A percentile compares a stretch with the other conserved stretches of the same genome.
Conservation (phyloP, 495 filamentous ascomycete species). For the Talaromyces ruber region DNA sequence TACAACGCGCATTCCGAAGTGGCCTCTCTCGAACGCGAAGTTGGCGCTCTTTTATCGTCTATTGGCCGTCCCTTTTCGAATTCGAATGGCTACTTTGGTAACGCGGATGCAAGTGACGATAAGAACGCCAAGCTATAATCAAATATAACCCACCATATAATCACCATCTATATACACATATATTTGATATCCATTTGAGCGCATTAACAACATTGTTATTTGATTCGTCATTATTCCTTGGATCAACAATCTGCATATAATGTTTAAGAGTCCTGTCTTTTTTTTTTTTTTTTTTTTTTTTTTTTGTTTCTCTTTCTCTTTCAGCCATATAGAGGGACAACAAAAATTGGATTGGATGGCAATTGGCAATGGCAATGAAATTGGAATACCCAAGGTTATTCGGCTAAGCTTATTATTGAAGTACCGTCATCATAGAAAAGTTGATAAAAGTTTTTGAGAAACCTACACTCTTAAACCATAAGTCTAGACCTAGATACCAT, state of each 20-base stretch:
- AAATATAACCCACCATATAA: conserved; percentile 2
- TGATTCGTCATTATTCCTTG: not conserved
- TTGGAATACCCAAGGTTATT: not conserved
- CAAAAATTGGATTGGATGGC: not conserved
- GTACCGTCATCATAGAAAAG: not conserved
- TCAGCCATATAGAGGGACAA: not conserved
- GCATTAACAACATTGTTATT: not conserved
- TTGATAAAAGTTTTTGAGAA: not conserved
- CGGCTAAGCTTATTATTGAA: not conserved
- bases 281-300: too few relatives aligned
- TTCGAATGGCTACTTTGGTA: conserved; percentile 14
- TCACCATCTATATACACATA: not conserved
- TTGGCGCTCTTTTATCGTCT: conserved; percentile 36
- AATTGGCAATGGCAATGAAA: not conserved
- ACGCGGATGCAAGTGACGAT: conserved; percentile 17
- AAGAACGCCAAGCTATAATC: conserved; percentile 37
- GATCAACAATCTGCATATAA: not conserved
- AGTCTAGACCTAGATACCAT: not conserved
- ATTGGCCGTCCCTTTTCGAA: conserved; percentile 24
- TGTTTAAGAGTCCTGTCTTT: too few relatives aligned
- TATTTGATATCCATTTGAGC: not conserved
- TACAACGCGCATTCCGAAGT: conserved; percentile 70
- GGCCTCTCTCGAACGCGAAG: conserved; percentile 45
- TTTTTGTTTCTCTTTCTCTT: too few relatives aligned
- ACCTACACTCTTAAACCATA: not conserved